These are phyloP conservation scores for Bipolaris gigantea DNA, from an alignment of 2,329 filamentous ascomycete genomes.

Conservation along the genomic window DNA sequence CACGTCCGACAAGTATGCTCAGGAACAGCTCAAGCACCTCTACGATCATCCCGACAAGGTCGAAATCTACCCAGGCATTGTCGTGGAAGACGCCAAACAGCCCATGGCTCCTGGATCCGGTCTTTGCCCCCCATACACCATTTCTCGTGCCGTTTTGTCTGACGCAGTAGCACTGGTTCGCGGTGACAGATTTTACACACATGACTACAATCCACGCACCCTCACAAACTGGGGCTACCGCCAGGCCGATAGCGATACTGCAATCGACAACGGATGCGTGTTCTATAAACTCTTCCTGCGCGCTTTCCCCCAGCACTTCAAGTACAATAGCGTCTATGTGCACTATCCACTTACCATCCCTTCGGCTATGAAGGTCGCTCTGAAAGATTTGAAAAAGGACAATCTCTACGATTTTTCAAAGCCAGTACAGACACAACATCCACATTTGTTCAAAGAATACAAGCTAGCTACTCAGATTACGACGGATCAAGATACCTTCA, in stretches of 20 bases:
- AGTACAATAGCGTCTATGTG: conserved; percentile 75
- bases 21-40: conserved; percentile 59
- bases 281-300: conserved; percentile 83
- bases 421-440: conserved; percentile 54
- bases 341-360: conserved; percentile 77
- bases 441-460: conserved; percentile 60
- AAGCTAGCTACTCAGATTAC: conserved; percentile 66
- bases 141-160: conserved; percentile 74
- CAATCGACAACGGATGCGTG: conserved; percentile 77
- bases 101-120: conserved; percentile 70
- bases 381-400: conserved; percentile 67
- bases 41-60: conserved; percentile 80
- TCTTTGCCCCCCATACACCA: conserved; percentile 74
- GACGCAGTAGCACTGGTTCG: conserved; percentile 79
- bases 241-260: conserved; percentile 71
- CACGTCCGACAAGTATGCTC: conserved; percentile 73
- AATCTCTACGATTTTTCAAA: conserved; percentile 70
- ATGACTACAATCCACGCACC: conserved; percentile 69
- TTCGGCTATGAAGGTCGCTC: conserved; percentile 70
- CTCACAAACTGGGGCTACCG: conserved; percentile 85
- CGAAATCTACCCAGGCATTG: conserved; percentile 77
- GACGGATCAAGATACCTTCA: conserved; percentile 63
- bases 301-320: conserved; percentile 80
- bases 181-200: conserved; percentile 76
- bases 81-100: conserved; percentile 73